Conservation (phyloP, 495 filamentous ascomycete species). For the Elasticomyces elasticus region DNA sequence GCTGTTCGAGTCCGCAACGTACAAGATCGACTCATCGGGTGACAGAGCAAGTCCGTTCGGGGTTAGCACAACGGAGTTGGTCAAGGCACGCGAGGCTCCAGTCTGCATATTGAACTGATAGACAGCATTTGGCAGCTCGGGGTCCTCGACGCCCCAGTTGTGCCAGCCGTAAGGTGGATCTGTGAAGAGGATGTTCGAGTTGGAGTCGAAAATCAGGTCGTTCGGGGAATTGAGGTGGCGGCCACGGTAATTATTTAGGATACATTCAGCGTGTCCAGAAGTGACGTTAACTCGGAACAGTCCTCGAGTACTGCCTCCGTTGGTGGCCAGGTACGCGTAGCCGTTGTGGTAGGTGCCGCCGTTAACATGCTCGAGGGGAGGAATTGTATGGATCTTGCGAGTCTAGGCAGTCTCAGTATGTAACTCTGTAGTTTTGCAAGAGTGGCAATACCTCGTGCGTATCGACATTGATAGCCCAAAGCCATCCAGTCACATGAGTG, state of each 20-base stretch:
- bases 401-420: neutral
- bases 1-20: constrained; percentile 9
- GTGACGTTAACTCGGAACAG: constrained; percentile 2
- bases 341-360: constrained; percentile 8
- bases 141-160: neutral
- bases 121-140: constrained; percentile 11
- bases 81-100: neutral
- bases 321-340: constrained; percentile 5
- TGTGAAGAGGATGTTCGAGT: constrained; percentile 10
- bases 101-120: constrained; percentile 10
- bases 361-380: constrained; percentile 8
- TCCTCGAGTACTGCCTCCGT: constrained; percentile 6
- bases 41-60: constrained; percentile 13
- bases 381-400: constrained; percentile 6
- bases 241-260: constrained; percentile 11
- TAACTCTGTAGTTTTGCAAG: neutral
- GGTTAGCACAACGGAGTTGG: constrained; percentile 5
- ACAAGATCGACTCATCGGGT: constrained; percentile 2
- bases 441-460: constrained; percentile 4
- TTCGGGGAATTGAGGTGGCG: constrained; percentile 12
- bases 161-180: constrained; percentile 7
- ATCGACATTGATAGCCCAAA: constrained; percentile 11
- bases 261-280: neutral
- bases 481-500: constrained; percentile 5
- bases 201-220: constrained; percentile 7